Percentiles rank a stretch among this genome's conserved stretches.
These are phyloP conservation scores for Fusarium palustre DNA, from an alignment of 2,329 filamentous ascomycete genomes.

Conservation along the genomic window DNA sequence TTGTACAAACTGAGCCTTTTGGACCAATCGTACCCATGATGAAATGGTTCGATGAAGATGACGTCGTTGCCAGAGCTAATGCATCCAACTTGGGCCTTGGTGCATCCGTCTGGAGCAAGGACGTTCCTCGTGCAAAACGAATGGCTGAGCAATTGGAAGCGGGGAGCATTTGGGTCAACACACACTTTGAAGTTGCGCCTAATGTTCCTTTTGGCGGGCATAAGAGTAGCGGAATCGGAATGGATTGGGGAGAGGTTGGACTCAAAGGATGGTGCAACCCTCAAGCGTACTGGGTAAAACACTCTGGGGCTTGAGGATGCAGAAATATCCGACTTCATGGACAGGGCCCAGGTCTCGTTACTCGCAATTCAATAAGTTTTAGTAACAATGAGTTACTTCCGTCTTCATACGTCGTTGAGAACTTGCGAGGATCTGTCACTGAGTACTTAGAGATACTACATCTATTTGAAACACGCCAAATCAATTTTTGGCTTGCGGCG, in stretches of 20 bases:
- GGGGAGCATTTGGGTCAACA: conserved; percentile 71
- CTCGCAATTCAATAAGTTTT: background rate
- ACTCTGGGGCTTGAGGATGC: background rate
- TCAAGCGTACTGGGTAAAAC: conserved; percentile 12
- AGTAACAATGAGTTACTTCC: too few species aligned
- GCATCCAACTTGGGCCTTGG: conserved; percentile 64
- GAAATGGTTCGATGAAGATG: conserved; percentile 70
- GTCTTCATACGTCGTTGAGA: too few species aligned
- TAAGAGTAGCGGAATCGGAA: conserved; percentile 64
- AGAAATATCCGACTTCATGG: rapidly evolving
- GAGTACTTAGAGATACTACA: background rate
- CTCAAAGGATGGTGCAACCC: conserved; percentile 29
- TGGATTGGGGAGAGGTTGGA: conserved; percentile 55
- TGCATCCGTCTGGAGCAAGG: conserved; percentile 68
- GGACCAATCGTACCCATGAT: conserved; percentile 72
- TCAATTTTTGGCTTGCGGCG: background rate
- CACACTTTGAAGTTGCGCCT: conserved; percentile 54
- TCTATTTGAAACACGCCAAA: background rate
- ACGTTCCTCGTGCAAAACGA: conserved; percentile 61
- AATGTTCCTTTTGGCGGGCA: conserved; percentile 61
- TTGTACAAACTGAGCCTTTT: conserved; percentile 66
- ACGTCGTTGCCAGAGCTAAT: conserved; percentile 69
- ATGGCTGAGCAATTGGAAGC: conserved; percentile 67
- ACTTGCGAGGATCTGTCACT: background rate
- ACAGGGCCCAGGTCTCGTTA: background rate